These are phyloP conservation scores for Lentithecium fluviatile DNA, from an alignment of 495 filamentous ascomycete species.

Conservation along the genomic window DNA sequence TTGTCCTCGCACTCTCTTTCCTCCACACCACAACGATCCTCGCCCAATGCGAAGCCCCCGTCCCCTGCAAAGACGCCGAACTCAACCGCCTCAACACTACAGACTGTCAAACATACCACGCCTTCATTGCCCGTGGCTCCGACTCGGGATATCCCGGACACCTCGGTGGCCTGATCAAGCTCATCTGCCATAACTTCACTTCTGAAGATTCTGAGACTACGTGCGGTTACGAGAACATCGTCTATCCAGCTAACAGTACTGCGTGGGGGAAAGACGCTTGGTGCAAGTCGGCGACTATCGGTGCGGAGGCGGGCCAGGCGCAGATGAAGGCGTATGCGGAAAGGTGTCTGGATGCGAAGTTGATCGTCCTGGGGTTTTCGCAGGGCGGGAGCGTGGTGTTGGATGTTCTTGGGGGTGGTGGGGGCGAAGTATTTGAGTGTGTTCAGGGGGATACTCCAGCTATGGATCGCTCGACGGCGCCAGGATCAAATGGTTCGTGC, in stretches of 20 bases:
- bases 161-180: conserved; percentile 5
- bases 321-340: conserved; percentile 27
- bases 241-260: conserved; percentile 21
- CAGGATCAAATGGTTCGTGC: conserved; percentile 23
- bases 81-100: background rate
- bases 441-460: conserved; percentile 18
- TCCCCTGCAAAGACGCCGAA: background rate
- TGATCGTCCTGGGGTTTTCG: conserved; percentile 30
- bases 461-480: conserved; percentile 11
- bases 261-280: conserved; percentile 1
- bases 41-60: no score
- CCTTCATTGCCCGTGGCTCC: conserved; percentile 27
- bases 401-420: conserved; percentile 31
- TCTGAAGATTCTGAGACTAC: background rate
- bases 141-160: conserved; percentile 27
- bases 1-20: no score
- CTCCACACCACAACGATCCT: no score
- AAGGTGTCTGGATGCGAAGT: conserved; percentile 25
- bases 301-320: conserved; percentile 8
- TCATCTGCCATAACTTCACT: conserved; percentile 16
- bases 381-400: conserved; percentile 16
- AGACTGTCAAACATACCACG: conserved; percentile 3
- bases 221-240: conserved; percentile 29
- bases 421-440: conserved; percentile 23
- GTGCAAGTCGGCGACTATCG: conserved; percentile 26